Evolutionary conservation across 1,139 yeast genomes (phyloP).

Genomic region (Taphrina deformans): DNA sequence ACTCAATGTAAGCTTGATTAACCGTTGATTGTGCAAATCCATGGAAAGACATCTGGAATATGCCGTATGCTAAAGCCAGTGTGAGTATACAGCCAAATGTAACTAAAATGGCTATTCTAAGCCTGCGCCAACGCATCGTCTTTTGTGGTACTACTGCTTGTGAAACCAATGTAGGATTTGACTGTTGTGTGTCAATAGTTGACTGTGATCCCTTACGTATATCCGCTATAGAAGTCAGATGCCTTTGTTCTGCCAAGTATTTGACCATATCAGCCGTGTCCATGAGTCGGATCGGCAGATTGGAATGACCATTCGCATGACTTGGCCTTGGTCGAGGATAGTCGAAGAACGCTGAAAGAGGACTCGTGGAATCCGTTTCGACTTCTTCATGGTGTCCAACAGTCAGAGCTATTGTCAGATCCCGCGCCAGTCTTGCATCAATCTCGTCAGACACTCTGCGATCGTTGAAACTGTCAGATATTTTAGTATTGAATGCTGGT

Average conservation of each 20-base stretch:
- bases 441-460: not conserved
- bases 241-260: conserved; percentile 7
- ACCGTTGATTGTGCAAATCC: not conserved
- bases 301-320: conserved; percentile 1
- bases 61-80: not conserved
- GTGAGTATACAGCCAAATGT: not conserved
- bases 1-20: not conserved
- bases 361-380: not conserved
- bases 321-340: not conserved
- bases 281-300: conserved; percentile 7
- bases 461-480: too few species aligned
- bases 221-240: not conserved
- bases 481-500: not conserved
- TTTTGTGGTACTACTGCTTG: not conserved
- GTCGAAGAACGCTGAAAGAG: not conserved
- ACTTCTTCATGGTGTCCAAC: not conserved
- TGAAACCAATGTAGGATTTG: not conserved
- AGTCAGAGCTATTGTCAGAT: not conserved
- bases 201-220: not conserved
- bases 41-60: not conserved
- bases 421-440: not conserved
- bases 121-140: not conserved
- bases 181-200: not conserved
- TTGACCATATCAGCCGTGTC: conserved; percentile 15
- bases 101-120: not conserved